These are phyloP conservation scores for Durusdinium trenchii DNA, from an alignment of 73 alveolate genomes.

Conservation along the genomic window DNA sequence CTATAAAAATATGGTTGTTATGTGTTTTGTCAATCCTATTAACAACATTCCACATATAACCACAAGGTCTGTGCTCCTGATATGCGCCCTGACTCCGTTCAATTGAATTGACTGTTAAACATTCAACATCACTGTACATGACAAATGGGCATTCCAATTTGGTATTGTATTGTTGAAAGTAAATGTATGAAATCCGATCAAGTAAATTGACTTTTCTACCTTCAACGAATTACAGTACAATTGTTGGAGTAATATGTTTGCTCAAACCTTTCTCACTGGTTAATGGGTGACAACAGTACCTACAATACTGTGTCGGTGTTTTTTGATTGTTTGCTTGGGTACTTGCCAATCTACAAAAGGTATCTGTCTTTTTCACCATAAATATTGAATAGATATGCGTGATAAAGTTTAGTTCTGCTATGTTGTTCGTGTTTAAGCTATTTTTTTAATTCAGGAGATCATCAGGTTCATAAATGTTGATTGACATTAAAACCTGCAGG, in stretches of 20 bases:
- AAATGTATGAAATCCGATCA: background rate
- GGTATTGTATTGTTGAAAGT: background rate
- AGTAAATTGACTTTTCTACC: background rate
- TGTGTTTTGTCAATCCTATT: no score
- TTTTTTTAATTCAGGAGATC: background rate
- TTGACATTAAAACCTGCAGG: constrained; percentile 21
- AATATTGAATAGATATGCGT: background rate
- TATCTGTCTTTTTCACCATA: constrained; percentile 6
- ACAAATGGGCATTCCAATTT: background rate
- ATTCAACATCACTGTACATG: background rate
- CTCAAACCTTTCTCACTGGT: background rate
- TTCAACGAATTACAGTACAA: background rate
- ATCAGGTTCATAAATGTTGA: constrained; percentile 58
- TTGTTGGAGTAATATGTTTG: background rate
- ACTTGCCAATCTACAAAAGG: background rate
- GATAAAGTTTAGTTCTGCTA: background rate
- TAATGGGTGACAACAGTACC: background rate
- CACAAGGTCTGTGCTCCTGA: background rate
- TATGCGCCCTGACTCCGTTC: background rate
- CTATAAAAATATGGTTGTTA: no score
- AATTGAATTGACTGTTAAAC: background rate
- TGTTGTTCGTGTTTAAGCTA: background rate
- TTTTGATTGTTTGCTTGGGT: background rate
- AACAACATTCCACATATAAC: background rate
- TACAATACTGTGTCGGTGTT: background rate